Base-by-base conservation (phyloP, 257 asterid genomes). In the Eustoma russellianum region DNA sequence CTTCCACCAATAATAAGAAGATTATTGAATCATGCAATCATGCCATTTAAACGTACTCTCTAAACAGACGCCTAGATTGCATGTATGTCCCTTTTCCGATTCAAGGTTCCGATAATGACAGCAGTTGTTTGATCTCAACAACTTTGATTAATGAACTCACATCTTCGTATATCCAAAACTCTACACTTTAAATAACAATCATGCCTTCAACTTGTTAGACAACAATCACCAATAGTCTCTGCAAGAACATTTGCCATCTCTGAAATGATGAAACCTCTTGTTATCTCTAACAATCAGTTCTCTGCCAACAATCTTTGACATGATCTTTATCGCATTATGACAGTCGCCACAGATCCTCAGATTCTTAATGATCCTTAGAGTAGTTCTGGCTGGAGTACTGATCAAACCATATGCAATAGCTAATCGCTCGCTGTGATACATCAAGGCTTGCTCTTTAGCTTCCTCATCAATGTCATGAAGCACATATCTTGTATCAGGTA, bases 341-440 rank as follows among this genome's bases (percentile, higher is more conserved):
- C 75, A 64, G 28, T 70, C 75, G 2, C 70, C 70, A 17, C 66
- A 60, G 14, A 70, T 70, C 46, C 68, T 64, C n/a, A 70, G 64
- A 65, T 70, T 70, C 67, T 60, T 70, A 33, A 64, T 70, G 60
- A 70, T 57, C 48, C 75, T 50, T 41, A 70, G 64, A 55, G 59
- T 57, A 30, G 74, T 69, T 45, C 70, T 57, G 41, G 70, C 45
- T 1, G 66, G 74, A 41, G 74, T 63, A 58, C 66, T 63, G 45
- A 63, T 63, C 57, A 63, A 63, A 30, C 74, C 74, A 44, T 69
- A 69, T 9, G 74, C 74, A 52, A 69, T 63, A 58, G 74, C 74
- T 43, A 69, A 53, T 48, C 66, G 61, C 55, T 63, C 74, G 19
- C 70, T 63, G 17, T 69, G 74, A 53, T 69, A 24, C 70, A 69